Evolutionary conservation across 2,329 filamentous ascomycete genomes (phyloP).

Genomic region (Penicillium sp.): DNA sequence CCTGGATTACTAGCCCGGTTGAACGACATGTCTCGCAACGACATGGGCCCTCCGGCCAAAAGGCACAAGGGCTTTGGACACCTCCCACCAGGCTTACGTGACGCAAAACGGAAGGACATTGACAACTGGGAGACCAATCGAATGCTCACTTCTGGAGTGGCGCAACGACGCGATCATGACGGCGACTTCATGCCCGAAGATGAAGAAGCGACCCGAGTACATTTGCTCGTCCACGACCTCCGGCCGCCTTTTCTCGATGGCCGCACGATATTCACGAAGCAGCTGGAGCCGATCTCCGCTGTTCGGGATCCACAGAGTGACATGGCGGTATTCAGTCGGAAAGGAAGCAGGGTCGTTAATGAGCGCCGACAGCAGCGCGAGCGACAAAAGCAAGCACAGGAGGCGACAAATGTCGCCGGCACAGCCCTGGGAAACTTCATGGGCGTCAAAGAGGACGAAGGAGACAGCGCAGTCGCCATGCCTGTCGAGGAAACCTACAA

Average conservation of each 20-base stretch:
- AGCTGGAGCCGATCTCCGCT: conserved; percentile 89
- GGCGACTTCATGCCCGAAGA: conserved; percentile 80
- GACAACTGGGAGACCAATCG: conserved; percentile 99
- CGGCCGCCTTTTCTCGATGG: conserved; percentile 94
- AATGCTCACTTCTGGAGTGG: conserved; percentile 94
- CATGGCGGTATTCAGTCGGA: conserved; percentile 96
- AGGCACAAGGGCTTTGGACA: conserved; percentile 36
- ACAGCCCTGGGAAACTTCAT: conserved; percentile 92
- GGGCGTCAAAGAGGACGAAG: conserved; percentile 87
- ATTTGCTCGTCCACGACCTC: conserved; percentile 89
- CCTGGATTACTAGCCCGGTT: not conserved
- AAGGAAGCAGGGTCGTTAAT: conserved; percentile 88
- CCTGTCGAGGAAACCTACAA: conserved; percentile 69
- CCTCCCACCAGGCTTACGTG: conserved; percentile 34
- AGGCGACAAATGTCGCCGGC: conserved; percentile 88
- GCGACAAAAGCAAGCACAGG: conserved; percentile 87
- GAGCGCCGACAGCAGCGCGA: conserved; percentile 90
- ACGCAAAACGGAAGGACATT: conserved; percentile 78
- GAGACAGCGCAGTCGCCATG: conserved; percentile 77
- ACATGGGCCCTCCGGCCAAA: conserved; percentile 37
- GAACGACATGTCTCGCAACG: conserved; percentile 32
- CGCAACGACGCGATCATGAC: conserved; percentile 78
- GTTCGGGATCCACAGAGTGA: conserved; percentile 93
- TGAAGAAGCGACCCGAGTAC: conserved; percentile 82
- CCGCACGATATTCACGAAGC: conserved; percentile 93